These are phyloP conservation scores for Cardamine occulta DNA, from an alignment of 345 rosid genomes.

Conservation along the genomic window DNA sequence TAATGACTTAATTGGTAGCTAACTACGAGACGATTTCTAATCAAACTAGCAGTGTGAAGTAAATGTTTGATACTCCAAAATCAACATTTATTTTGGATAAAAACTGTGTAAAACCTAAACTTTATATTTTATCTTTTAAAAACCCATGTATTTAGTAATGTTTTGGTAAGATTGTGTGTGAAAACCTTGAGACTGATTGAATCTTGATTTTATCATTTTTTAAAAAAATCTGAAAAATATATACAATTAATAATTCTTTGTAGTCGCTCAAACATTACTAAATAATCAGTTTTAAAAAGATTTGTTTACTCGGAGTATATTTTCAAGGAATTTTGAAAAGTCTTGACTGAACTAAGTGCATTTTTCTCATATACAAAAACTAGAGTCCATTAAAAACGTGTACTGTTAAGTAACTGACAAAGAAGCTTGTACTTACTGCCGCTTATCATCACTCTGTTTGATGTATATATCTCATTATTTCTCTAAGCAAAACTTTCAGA, in stretches of 20 bases:
- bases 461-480: background rate
- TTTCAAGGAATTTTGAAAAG: background rate
- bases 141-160: too few relatives aligned
- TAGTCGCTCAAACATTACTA: background rate
- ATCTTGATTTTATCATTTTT: too few relatives aligned
- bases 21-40: too few relatives aligned
- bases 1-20: background rate
- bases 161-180: background rate
- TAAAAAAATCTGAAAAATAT: background rate
- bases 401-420: conserved; percentile 7
- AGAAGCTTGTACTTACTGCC: conserved; percentile 22
- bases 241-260: too few relatives aligned
- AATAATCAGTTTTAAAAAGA: too few relatives aligned
- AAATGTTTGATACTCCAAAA: background rate
- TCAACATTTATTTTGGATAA: background rate
- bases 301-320: background rate
- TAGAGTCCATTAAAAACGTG: background rate
- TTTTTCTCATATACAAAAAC: background rate
- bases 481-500: background rate
- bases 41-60: too few relatives aligned
- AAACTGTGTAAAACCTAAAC: too few relatives aligned
- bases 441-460: background rate
- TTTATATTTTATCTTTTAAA: too few relatives aligned
- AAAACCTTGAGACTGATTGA: background rate
- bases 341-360: background rate